A percentile compares a stretch with the other conserved stretches of the same genome.
These are phyloP conservation scores for Cladosporium sp. DNA, from an alignment of 2,329 filamentous ascomycete species.

Conservation along the genomic window DNA sequence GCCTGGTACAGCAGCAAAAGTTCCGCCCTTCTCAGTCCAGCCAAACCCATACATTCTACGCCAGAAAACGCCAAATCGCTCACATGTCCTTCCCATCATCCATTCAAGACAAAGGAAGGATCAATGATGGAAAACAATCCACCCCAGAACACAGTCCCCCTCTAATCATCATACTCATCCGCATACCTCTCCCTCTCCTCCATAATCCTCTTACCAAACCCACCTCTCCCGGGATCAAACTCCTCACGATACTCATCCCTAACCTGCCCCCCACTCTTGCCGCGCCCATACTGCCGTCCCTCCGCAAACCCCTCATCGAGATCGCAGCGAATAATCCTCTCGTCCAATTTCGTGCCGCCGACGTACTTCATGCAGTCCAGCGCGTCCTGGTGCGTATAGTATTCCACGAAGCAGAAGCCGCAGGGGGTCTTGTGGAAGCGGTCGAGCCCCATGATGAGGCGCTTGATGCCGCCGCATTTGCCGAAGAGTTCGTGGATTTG, in stretches of 20 bases:
- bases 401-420: conserved; percentile 99
- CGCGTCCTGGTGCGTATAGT: conserved; percentile 95
- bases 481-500: conserved; percentile 75
- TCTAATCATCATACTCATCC: conserved; percentile 19
- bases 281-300: conserved; percentile 88
- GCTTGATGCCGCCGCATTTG: conserved; percentile 90
- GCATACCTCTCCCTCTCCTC: conserved; percentile 22
- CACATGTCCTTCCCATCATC: too few relatives aligned
- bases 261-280: conserved; percentile 94
- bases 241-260: conserved; percentile 97
- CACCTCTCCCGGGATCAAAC: conserved; percentile 90
- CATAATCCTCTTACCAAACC: conserved; percentile 56
- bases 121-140: too few relatives aligned
- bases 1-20: too few relatives aligned
- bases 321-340: conserved; percentile 93
- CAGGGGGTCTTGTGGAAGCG: conserved; percentile 96
- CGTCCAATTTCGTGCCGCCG: conserved; percentile 94
- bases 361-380: conserved; percentile 98
- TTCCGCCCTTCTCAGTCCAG: too few relatives aligned
- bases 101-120: too few relatives aligned
- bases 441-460: conserved; percentile 94
- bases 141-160: too few relatives aligned
- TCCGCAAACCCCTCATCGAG: conserved; percentile 94
- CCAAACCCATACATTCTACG: too few relatives aligned
- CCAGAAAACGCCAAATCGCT: too few relatives aligned